Conservation (phyloP, 2,329 filamentous ascomycete species). For the Stagonosporopsis rhizophila region DNA sequence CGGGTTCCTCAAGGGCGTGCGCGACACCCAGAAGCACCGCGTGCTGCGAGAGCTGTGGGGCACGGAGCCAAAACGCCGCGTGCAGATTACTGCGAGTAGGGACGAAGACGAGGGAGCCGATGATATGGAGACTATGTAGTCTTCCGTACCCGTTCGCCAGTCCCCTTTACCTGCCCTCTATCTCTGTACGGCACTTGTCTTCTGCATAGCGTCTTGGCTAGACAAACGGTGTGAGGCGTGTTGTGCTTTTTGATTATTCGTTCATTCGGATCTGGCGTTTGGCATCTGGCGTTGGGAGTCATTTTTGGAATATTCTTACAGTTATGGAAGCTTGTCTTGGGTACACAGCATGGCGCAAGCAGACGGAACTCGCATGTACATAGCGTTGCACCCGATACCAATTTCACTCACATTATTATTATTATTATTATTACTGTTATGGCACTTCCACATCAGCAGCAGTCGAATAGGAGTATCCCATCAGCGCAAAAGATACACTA, state of each 20-base stretch:
- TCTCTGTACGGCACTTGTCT: neutral
- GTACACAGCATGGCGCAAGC: neutral
- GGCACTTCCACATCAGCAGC: no score
- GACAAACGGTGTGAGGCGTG: constrained; percentile 1
- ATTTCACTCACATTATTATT: neutral
- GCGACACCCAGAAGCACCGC: constrained; percentile 82
- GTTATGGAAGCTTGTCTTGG: neutral
- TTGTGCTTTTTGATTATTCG: neutral
- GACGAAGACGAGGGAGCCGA: constrained; percentile 28
- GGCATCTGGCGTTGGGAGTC: no score
- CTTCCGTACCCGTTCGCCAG: neutral
- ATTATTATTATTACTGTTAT: no score
- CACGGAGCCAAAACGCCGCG: constrained; percentile 35
- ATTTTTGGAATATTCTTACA: neutral
- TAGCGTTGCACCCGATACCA: neutral
- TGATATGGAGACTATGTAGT: constrained; percentile 17
- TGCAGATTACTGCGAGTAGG: constrained; percentile 34
- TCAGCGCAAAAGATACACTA: no score
- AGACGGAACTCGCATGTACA: neutral
- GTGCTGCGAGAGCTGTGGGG: constrained; percentile 76
- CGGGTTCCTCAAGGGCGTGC: constrained; percentile 75
- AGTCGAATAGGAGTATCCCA: no score
- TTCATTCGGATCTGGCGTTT: neutral
- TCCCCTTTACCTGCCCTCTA: neutral
- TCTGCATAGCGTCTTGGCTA: constrained; percentile 3